Evolutionary conservation across 1,284 basidiomycete species (phyloP), one percentile per base, ranked within the genome.

Genomic region (Trametes hirsuta): DNA sequence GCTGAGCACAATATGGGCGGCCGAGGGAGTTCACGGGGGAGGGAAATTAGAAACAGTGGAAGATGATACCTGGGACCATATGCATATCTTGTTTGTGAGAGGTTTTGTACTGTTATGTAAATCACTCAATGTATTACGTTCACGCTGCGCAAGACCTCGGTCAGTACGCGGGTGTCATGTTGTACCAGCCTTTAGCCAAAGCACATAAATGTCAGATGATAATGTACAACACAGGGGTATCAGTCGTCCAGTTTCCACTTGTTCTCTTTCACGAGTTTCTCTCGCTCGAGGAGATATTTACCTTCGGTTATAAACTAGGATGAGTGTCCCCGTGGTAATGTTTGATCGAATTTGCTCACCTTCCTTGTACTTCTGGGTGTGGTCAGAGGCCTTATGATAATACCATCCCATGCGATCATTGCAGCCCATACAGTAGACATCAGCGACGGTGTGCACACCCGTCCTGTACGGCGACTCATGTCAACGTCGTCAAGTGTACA

Each of bases 341-440:
- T 48, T 30, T 41, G 22, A 45, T 40, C 37, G 30, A 14, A 34
- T 4, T 21, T 14, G 66, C 79, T 48, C 52, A 85, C 93, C 90
- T 84, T 95, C 93, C 73, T 95, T 95, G 71, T 95, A 95, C 71
- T 90, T 92, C 83, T 95, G 93, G 6, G 84, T 81, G 34, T 79
- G 77, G 66, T 95, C 91, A 1, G 86, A 83, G 6, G 93, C 92
- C 68, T 88, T 90, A 70, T 92, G 83, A 66, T 95, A 95, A 68
- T 81, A 92, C 93, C 93, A 95, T 0, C 93, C 93, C 3, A 95
- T 66, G 22, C 88, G 83, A 15, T 88, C 87, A 59, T 87, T 86
- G 73, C 93, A 95, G 0, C 90, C 91, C 39, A 88, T 62, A 70
- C 93, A 94, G 69, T 81, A 89, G 0, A 89, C 83, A 68, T 94